A percentile compares a stretch with the other conserved stretches of the same genome.
These are phyloP conservation scores for Coniella lustricola DNA, from an alignment of 2,329 filamentous ascomycete genomes.

Conservation along the genomic window DNA sequence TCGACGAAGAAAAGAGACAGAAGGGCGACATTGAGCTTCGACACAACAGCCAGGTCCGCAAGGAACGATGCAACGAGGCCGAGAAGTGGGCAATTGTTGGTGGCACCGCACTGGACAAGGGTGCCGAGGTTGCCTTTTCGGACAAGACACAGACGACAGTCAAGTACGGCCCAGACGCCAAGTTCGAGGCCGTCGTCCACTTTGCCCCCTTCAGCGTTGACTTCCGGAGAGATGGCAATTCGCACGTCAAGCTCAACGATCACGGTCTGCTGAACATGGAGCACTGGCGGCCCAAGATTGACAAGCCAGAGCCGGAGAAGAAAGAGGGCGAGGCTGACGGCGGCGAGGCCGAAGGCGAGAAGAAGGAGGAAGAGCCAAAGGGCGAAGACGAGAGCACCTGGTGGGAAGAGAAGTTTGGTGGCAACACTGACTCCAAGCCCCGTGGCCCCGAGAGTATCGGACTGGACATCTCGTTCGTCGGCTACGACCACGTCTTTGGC, in stretches of 20 bases:
- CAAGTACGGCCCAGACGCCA: constrained; percentile 67
- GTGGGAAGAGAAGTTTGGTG: constrained; percentile 97
- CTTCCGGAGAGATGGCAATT: constrained; percentile 75
- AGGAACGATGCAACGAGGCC: constrained; percentile 91
- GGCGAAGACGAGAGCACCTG: constrained; percentile 79
- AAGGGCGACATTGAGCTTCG: constrained; percentile 85
- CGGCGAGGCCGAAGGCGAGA: constrained; percentile 32
- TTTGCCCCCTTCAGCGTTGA: constrained; percentile 79
- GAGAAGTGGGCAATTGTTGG: constrained; percentile 82
- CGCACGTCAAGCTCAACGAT: constrained; percentile 83
- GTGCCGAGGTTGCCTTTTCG: constrained; percentile 60
- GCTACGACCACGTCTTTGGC: constrained; percentile 87
- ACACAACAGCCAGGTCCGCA: constrained; percentile 74
- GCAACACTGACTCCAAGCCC: constrained; percentile 93
- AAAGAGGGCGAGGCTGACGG: constrained; percentile 24
- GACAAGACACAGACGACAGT: constrained; percentile 64
- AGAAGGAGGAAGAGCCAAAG: constrained; percentile 28
- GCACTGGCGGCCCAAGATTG: constrained; percentile 87
- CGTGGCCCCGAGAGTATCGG: constrained; percentile 86
- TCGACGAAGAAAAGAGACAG: constrained; percentile 86
- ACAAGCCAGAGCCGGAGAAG: constrained; percentile 44
- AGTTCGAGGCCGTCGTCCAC: constrained; percentile 75
- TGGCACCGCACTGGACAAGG: constrained; percentile 64
- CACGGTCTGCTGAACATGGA: constrained; percentile 88
- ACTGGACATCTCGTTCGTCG: constrained; percentile 85